A percentile compares a stretch with the other conserved stretches of the same genome.
These are phyloP conservation scores for Ceratocystis harringtonii DNA, from an alignment of 2,329 filamentous ascomycete species.

Conservation along the genomic window DNA sequence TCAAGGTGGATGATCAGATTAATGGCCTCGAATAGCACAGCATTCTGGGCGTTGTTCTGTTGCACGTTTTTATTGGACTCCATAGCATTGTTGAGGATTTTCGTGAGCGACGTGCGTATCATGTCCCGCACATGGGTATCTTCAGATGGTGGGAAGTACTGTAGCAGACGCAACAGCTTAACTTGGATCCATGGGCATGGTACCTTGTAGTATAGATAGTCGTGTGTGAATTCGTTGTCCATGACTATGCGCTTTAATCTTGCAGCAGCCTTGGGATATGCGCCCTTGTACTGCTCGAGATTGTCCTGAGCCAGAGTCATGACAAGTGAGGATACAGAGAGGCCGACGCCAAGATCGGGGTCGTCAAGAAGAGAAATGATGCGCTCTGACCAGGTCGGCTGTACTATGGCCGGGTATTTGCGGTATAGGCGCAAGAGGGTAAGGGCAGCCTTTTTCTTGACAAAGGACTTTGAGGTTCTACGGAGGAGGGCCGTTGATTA, in stretches of 20 bases:
- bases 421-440: slow-evolving; percentile 87
- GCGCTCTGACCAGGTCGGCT: slow-evolving; percentile 91
- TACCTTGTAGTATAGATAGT: slow-evolving; percentile 99
- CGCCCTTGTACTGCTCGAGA: slow-evolving; percentile 83
- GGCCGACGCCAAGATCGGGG: slow-evolving; percentile 76
- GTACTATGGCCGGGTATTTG: slow-evolving; percentile 85
- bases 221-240: slow-evolving; percentile 73
- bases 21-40: slow-evolving; percentile 94
- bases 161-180: slow-evolving; percentile 77
- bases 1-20: slow-evolving; percentile 96
- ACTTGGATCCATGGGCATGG: slow-evolving; percentile 97
- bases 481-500: background rate
- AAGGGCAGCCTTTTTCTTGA: slow-evolving; percentile 96
- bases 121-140: slow-evolving; percentile 84
- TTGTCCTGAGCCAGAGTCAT: slow-evolving; percentile 91
- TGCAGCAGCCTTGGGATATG: slow-evolving; percentile 85
- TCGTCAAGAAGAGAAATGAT: slow-evolving; percentile 99
- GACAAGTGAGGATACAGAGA: slow-evolving; percentile 89
- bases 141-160: slow-evolving; percentile 96
- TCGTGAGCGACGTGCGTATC: slow-evolving; percentile 80
- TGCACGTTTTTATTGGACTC: slow-evolving; percentile 97
- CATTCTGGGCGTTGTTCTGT: slow-evolving; percentile 97
- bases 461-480: slow-evolving; percentile 74
- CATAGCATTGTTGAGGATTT: slow-evolving; percentile 79
- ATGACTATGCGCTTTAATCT: slow-evolving; percentile 79